Evolutionary conservation across 306 rosid genomes (phyloP), one percentile per base, ranked within the genome.

Genomic region (Rubus parviflorus): DNA sequence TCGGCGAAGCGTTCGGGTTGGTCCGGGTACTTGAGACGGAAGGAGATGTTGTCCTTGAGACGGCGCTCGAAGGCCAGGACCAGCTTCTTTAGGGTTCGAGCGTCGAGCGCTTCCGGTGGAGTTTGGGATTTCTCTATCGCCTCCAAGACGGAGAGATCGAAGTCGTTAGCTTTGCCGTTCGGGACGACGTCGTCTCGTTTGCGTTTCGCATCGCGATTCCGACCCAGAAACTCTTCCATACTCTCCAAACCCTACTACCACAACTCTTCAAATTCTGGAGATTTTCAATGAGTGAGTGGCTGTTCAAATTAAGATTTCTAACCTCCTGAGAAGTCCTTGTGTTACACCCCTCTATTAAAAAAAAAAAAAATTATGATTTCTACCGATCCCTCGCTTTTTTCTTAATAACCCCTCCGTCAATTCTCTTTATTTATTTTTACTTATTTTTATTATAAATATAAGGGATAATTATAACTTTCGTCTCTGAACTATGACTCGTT

Each of bases 1-100:
- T 94, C 98, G 70, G 97, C 93, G 43, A 94, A 94, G 1, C 94
- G 94, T 3, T 91, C 96, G 41, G 98, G 98, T 22, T 94, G 94
- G 77, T 89, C 87, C 2, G 96, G 92, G 81, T 89, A 89, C 75
- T 94, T 94, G 81, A 94, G 96, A 17, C 98, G 90, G 38, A 97
- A 96, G 56, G 88, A 96, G 60, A 92, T 90, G 88, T 94, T 94
- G 56, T 94, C 98, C 62, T 85, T 90, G 73, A 92, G 89, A 37
- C 93, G 94, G 41, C 98, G 97, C 77, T 94, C 98, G 81, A 94
- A 94, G 64, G 97, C 47, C 47, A 94, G 97, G 37, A 92, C 95
- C 16, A 87, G 87, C 70, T 89, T 92, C 86, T 90, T 94, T 54
- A 92, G 85, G 81, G 92, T 79, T 78, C 86, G 82, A 51, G 82